Base-by-base conservation (phyloP, 352 stramenopile genomes). In the Globisporangium middletonii region DNA sequence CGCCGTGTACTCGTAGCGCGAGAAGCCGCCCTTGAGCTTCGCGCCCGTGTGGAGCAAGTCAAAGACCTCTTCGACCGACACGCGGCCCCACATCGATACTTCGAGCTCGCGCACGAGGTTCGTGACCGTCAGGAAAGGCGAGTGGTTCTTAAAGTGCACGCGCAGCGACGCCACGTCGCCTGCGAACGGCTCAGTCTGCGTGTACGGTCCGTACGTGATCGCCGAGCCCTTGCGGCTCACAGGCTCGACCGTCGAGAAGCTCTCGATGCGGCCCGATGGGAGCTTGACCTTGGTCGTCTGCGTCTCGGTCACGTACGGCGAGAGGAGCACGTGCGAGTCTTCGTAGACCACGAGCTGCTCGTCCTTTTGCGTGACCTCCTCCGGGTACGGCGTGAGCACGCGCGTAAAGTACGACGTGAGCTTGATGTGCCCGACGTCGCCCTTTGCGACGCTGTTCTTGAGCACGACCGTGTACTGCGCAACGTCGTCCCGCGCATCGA, bases 31-130 rank as follows among this genome's bases (percentile, higher is more conserved):
- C 57, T 84, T 91, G 53, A 96, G 77, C 60, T 75, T 81, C 37
- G 87, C 87, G 38, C 87, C 87, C 42, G 86, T 92, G 77, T 96
- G 83, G 49, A 84, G 68, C 63, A 95, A 51, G 63, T 95, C 86
- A 63, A 93, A 92, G 38, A 95, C 84, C 54, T 96, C 87, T 59
- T 96, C 87, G 27, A 94, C 73, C 3, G 83, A 88, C 55, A 96
- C 84, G 60, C 83, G 82, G 28, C 87, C 87, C 87, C 87, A 96
- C 82, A 94, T 92, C 38, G 83, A 94, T 55, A 96, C 82, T 78
- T 96, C 86, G 55, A 96, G 77, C 64, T 95, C 87, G 57, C 86
- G 87, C 19, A 85, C 79, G 23, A 95, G 72, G 51, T 82, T 87
- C 26, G 80, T 92, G 16, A 94, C 75, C 13, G 86, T 96, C 59